Percentiles rank a stretch among this genome's conserved stretches.
Evolutionary conservation across 768 basidiomycete species (phyloP).

Genomic region (Panaeolus cyanescens): DNA sequence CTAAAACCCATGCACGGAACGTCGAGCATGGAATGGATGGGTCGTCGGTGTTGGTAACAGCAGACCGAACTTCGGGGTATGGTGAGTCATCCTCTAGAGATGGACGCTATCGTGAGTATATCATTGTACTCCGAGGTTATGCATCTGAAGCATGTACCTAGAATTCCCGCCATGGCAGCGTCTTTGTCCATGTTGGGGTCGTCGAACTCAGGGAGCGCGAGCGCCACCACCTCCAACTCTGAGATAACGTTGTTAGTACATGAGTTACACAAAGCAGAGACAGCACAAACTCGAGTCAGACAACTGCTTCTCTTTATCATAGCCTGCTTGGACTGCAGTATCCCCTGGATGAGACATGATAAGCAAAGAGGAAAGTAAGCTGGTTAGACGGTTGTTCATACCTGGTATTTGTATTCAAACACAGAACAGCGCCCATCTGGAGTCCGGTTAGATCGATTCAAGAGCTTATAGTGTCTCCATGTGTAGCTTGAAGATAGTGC

Average conservation of each 20-base stretch:
- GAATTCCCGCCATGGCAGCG: slow-evolving; percentile 39
- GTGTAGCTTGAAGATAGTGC: too few relatives aligned
- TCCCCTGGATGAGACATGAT: not conserved
- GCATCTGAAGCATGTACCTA: slow-evolving; percentile 38
- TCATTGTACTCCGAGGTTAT: slow-evolving; percentile 35
- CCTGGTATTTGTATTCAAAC: too few relatives aligned
- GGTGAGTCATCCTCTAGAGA: slow-evolving; percentile 63
- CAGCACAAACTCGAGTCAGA: not conserved
- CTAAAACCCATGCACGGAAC: slow-evolving; percentile 71
- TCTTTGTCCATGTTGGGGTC: slow-evolving; percentile 57
- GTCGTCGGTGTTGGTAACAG: slow-evolving; percentile 74
- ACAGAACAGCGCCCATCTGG: too few relatives aligned
- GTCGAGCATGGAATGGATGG: slow-evolving; percentile 62
- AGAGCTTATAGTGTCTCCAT: too few relatives aligned
- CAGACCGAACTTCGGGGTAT: slow-evolving; percentile 70
- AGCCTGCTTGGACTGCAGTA: not conserved
- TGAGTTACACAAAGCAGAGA: not conserved
- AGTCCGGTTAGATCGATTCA: too few relatives aligned
- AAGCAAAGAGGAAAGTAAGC: not conserved
- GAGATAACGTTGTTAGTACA: not conserved
- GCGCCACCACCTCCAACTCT: not conserved
- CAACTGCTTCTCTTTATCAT: not conserved
- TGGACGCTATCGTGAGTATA: not conserved
- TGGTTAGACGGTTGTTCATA: too few relatives aligned
- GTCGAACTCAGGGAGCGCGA: slow-evolving; percentile 41